Evolutionary conservation across 1,284 basidiomycete species (phyloP), one percentile per base, ranked within the genome.

Genomic region (Malassezia brasiliensis): DNA sequence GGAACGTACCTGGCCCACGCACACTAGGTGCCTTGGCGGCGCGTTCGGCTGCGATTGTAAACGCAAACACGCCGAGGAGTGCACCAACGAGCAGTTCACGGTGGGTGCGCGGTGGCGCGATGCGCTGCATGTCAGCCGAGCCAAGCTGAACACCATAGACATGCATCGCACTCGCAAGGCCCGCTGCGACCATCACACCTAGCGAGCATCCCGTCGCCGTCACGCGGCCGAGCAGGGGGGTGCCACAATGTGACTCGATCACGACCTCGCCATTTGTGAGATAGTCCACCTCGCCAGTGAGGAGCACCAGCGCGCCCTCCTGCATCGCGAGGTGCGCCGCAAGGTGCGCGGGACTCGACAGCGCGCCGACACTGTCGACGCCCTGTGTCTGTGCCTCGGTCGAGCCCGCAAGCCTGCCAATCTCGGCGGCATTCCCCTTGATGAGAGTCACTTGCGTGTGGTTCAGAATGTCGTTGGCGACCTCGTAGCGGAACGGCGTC

Each of bases 371-470:
- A 14, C 85, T 79, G 75, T 96, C 93, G 2, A 96, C 91, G 1
- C 93, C 91, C 69, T 83, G 83, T n/a, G 85, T 81, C 61, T 80
- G 76, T 3, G 89, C 87, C 83, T 85, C 57, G 3, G 36, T 38
- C 44, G 85, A 85, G 15, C 84, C 81, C 1, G 84, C 82, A 12
- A 96, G 77, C 0, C 85, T 80, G 0, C 83, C 88, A 20, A 96
- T 83, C 76, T 96, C 93, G 19, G 83, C 90, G 0, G 89, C 86
- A 70, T 96, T 96, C 5, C 91, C 93, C 76, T 96, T 96, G 77
- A 96, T 90, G 17, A 94, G 85, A 17, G 85, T 86, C 15, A 87
- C 83, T 74, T 96, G 90, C 81, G 86, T 93, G 44, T 80, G 77
- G 60, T 86, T 81, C n/a, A 96, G 77, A 12, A 96, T 79, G 52